Base-by-base conservation (phyloP, 345 rosid species). In the Raphanus raphanistrum region DNA sequence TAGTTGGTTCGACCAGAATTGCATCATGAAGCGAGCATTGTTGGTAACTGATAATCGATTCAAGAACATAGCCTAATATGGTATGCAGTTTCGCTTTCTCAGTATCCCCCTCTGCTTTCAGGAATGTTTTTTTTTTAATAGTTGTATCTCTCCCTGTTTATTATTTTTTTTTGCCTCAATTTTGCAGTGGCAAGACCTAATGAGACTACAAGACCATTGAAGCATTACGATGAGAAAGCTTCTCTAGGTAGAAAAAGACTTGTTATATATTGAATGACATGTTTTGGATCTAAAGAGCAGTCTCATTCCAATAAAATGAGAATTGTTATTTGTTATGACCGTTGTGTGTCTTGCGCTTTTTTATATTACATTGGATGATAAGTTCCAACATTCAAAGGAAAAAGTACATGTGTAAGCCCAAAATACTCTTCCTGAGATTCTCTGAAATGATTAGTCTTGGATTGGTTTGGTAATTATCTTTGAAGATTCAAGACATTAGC, bases 51-150 rank as follows among this genome's bases (percentile, higher is more conserved):
- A 35, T 35, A 35, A 35, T 35, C 7, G 41, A 35, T 35, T 35
- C 41, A 35, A 35, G 41, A 35, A 35, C 41, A 35, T 35, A 35
- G 41, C 41, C 41, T 35, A n/a, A 15, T 28, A 8, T 55, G 71
- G 60, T 77, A 54, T 76, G 41, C 3, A 70, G 26, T 27, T 63
- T 76, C 57, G 11, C 12, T 4, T 35, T 63, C 43, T 31, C n/a
- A 6, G 21, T 35, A n/a, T 33, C 32, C 8, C 1, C 26, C 6
- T 43, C 76, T 13, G 16, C 87, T 87, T 9, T 35, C 79, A 76
- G 61, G 85, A 58, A 84, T 84, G 70, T 88, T 86, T 9, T 27
- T 10, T 4, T 16, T 7, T 35, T n/a, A n/a, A 21, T 21, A 21
- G 0, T 21, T 21, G 21, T 21, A 21, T 21, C 21, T 21, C 21